A percentile compares a stretch with the other conserved stretches of the same genome.
Conservation (phyloP, 23 red algal species). For the Agarophyton chilense region DNA sequence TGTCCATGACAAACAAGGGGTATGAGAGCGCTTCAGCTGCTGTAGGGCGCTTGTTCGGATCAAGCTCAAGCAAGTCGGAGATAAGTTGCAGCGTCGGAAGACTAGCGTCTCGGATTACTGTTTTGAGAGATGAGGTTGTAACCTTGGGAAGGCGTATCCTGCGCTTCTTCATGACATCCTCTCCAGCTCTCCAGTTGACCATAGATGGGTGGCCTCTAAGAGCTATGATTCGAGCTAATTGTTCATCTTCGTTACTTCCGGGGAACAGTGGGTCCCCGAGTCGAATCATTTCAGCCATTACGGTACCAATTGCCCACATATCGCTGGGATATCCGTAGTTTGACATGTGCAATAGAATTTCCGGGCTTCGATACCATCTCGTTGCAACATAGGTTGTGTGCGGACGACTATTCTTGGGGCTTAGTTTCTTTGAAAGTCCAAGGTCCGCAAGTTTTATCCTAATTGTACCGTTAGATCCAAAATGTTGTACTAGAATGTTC, state of each 20-base stretch:
- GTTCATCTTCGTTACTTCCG: conserved; percentile 86
- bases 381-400: conserved; percentile 88
- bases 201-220: conserved; percentile 72
- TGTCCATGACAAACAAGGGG: conserved; percentile 36
- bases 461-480: background rate
- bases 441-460: conserved; percentile 78
- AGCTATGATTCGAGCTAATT: conserved; percentile 66
- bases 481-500: conserved; percentile 77
- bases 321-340: conserved; percentile 89
- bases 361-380: conserved; percentile 86
- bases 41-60: conserved; percentile 43
- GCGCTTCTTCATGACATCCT: conserved; percentile 27
- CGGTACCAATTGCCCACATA: conserved; percentile 93
- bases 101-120: conserved; percentile 23
- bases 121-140: conserved; percentile 25
- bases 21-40: conserved; percentile 52
- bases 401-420: conserved; percentile 22
- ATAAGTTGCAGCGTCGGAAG: conserved; percentile 48
- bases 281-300: conserved; percentile 87
- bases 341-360: conserved; percentile 80
- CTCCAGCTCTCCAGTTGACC: conserved; percentile 53
- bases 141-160: conserved; percentile 49
- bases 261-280: conserved; percentile 84
- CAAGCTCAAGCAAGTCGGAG: conserved; percentile 53
- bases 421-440: conserved; percentile 74